Base-by-base conservation (phyloP, 2,329 filamentous ascomycete species). In the Penicillium sp. region DNA sequence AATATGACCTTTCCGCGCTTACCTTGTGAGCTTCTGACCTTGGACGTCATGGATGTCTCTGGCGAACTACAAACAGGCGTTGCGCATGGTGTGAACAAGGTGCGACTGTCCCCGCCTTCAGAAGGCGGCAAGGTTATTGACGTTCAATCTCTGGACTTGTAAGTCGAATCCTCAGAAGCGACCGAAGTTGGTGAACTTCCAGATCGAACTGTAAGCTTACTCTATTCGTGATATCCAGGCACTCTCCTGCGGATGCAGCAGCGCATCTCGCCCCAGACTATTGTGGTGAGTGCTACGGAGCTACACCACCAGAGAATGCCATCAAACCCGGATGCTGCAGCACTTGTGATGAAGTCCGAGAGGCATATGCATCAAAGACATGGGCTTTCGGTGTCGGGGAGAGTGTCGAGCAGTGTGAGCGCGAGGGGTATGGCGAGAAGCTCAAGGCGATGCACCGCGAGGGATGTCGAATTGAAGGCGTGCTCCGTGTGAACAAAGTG, bases 31-130 rank as follows among this genome's bases (percentile, higher is more conserved):
- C 86, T 99, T 48, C 81, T 97, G 62, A 97, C 94, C 11, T 87
- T 99, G 66, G 94, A 99, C 73, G 93, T 99, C 52, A 99, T 99
- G 94, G 94, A 99, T 77, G 93, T 97, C 23, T 96, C 92, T 19
- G 94, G 94, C 60, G 94, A 99, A 76, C 89, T 97, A 70, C 94
- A 99, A 75, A 90, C 92, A 65, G 94, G 93, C 48, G 90, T 99
- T 54, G 87, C 91, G 73, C 92, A 97, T 70, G 94, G 94, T 42
- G 86, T 99, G 59, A 90, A 86, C 77, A 97, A 97, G 79, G 89
- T 97, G 58, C 87, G 94, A 58, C 82, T 99, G 58, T 81, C 83
- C 59, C 81, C 92, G 21, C 80, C 82, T 64, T 79, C 79, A 39
- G 87, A 96, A 66, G 93, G 93, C 36, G 90, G 92, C 58, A 81